These are phyloP conservation scores for Rhizodiscina lignyota DNA, from an alignment of 495 filamentous ascomycete genomes.

Conservation along the genomic window DNA sequence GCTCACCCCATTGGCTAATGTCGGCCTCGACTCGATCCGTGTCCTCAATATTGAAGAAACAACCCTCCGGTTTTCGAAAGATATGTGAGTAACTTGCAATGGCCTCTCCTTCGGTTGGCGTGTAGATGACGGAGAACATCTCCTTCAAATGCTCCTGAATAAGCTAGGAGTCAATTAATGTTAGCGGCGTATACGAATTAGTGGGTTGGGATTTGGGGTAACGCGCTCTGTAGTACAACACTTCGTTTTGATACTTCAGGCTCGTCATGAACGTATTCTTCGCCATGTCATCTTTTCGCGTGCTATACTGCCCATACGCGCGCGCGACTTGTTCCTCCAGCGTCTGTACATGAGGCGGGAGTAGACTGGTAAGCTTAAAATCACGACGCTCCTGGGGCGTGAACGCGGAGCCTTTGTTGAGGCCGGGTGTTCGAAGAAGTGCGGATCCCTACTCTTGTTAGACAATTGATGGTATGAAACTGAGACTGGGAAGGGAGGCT, in stretches of 20 bases:
- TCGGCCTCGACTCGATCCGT: slow-evolving; percentile 41
- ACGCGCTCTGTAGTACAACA: slow-evolving; percentile 51
- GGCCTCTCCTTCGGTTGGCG: slow-evolving; percentile 82
- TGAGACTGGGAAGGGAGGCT: slow-evolving; percentile 5
- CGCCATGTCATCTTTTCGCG: slow-evolving; percentile 39
- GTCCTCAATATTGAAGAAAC: slow-evolving; percentile 47
- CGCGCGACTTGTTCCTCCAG: slow-evolving; percentile 65
- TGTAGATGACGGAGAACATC: slow-evolving; percentile 82
- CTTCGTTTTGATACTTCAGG: slow-evolving; percentile 69
- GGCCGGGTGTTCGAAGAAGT: slow-evolving; percentile 50
- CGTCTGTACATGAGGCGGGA: slow-evolving; percentile 57
- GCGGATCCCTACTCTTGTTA: slow-evolving; percentile 32
- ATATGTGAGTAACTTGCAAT: slow-evolving; percentile 71
- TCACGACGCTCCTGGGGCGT: slow-evolving; percentile 45
- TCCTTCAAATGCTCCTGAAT: slow-evolving; percentile 56
- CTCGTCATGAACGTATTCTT: slow-evolving; percentile 74
- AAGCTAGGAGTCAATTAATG: slow-evolving; percentile 22
- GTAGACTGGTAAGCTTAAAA: slow-evolving; percentile 54
- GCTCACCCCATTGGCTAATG: slow-evolving; percentile 46
- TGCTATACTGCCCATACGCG: slow-evolving; percentile 65
- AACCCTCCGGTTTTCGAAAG: slow-evolving; percentile 63
- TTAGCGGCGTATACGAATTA: neutral
- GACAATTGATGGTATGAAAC: neutral
- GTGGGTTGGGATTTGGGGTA: neutral
- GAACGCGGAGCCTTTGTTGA: slow-evolving; percentile 78